Base-by-base conservation (phyloP, 106 monocot species). In the Dioscorea alata region DNA sequence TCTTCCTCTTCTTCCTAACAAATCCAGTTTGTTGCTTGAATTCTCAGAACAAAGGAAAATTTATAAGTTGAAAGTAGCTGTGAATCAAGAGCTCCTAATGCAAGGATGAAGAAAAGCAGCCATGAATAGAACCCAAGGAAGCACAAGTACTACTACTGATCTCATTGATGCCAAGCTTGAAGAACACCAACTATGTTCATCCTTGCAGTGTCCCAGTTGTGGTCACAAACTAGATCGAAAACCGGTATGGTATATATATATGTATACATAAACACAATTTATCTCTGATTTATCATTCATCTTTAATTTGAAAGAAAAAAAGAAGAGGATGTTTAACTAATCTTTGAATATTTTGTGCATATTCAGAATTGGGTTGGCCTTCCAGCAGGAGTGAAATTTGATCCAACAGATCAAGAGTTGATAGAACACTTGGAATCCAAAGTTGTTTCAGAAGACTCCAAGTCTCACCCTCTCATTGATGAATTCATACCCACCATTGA, bases 401-500 rank as follows among this genome's bases (percentile, higher is more conserved):
- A 96, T 71, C 95, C 95, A 13, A 91, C 91, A 3, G 95, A 96
- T 62, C 88, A 92, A 68, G 91, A 96, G 59, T 61, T 96, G 74
- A 82, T 92, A 22, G 95, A 92, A 69, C 91, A 96, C 66, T 78
- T 96, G 13, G 91, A 91, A 50, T 88, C 86, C 1, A 88, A 92
- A 68, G 89, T 92, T 23, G 68, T 72, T 22, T 57, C 25, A 15
- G 75, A 52, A 2, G 72, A 66, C 7, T 50, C 70, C 12, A 80
- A 68, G 24, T 83, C 85, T 1, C 91, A 96, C 61, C 95, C 95
- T 50, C 78, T 96, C 49, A 97, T 97, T 66, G 96, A 97, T 67
- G 96, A 85, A 68, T 97, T 97, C 82, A 92, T 94, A 69, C 90
- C 94, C 9, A 94, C 95, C 8, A 80, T 95, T 21, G 91, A 95